Conservation (phyloP, 140 eudicot genomes). For the Eryngium alpinum region DNA sequence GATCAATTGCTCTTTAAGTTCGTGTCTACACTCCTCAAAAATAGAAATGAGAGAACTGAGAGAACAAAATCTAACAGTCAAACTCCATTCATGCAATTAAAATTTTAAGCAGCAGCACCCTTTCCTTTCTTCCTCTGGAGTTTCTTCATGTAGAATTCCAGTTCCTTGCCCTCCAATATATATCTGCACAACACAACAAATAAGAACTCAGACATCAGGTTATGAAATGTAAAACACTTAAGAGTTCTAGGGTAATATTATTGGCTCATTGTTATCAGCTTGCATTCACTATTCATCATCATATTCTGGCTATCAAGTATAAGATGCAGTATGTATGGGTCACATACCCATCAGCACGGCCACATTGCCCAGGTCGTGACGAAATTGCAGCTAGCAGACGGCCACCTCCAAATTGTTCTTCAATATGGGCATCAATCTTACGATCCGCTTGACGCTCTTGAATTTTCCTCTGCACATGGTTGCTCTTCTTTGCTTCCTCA, state of each 20-base stretch:
- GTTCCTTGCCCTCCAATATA: conserved; percentile 12
- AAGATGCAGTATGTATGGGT: too few relatives aligned
- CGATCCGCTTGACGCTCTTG: conserved; percentile 13
- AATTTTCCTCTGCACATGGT: conserved; percentile 16
- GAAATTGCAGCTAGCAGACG: conserved; percentile 17
- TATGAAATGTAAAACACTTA: too few relatives aligned
- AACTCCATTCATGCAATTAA: neutral
- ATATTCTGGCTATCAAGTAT: too few relatives aligned
- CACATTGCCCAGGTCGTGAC: conserved; percentile 14
- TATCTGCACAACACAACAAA: neutral
- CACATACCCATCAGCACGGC: conserved; percentile 19
- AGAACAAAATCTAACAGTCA: neutral
- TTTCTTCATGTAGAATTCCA: conserved; percentile 10
- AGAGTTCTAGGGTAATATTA: neutral
- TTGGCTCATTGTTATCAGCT: neutral
- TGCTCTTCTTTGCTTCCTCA: conserved; percentile 17
- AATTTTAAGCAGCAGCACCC: neutral
- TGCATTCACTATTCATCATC: neutral
- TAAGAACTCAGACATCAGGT: neutral
- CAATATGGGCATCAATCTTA: conserved; percentile 9
- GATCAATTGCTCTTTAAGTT: too few relatives aligned
- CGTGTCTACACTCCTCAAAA: neutral
- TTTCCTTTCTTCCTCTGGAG: conserved; percentile 15
- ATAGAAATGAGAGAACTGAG: neutral
- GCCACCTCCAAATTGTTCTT: conserved; percentile 17